Conservation (phyloP, 2,329 filamentous ascomycete genomes). For the Gaeumannomyces tritici region DNA sequence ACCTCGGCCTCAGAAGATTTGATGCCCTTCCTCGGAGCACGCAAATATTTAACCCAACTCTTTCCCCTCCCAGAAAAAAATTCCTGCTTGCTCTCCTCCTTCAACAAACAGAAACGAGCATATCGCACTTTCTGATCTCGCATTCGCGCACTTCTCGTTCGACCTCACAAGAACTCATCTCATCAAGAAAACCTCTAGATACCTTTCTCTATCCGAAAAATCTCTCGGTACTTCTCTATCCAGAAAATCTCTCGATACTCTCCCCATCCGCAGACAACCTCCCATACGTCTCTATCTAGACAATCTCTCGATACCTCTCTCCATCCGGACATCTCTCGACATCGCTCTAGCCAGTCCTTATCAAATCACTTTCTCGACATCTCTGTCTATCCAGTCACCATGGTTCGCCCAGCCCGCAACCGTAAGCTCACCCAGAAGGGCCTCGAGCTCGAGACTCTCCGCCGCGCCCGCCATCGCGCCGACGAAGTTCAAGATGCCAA, state of each 20-base stretch:
- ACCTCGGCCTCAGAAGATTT: not conserved
- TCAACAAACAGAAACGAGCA: not conserved
- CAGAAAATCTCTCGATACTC: no score
- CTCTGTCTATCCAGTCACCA: no score
- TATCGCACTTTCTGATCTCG: not conserved
- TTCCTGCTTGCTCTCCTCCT: not conserved
- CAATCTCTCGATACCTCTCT: no score
- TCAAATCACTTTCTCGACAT: not conserved
- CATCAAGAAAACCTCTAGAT: no score
- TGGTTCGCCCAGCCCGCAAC: not conserved
- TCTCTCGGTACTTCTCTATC: no score
- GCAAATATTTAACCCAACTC: not conserved
- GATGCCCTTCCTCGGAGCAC: no score
- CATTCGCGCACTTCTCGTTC: not conserved
- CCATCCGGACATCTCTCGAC: no score
- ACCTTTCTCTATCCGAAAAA: no score
- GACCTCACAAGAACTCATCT: not conserved
- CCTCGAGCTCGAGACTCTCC: conserved; percentile 1
- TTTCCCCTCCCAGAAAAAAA: not conserved
- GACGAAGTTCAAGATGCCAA: not conserved
- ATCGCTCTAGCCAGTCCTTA: no score
- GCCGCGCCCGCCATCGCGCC: not conserved
- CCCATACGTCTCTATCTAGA: no score
- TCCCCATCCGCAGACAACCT: no score
- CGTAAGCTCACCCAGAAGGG: conserved; percentile 3